Evolutionary conservation across 1,284 basidiomycete genomes (phyloP).

Genomic region (Apiotrichum domesticum): DNA sequence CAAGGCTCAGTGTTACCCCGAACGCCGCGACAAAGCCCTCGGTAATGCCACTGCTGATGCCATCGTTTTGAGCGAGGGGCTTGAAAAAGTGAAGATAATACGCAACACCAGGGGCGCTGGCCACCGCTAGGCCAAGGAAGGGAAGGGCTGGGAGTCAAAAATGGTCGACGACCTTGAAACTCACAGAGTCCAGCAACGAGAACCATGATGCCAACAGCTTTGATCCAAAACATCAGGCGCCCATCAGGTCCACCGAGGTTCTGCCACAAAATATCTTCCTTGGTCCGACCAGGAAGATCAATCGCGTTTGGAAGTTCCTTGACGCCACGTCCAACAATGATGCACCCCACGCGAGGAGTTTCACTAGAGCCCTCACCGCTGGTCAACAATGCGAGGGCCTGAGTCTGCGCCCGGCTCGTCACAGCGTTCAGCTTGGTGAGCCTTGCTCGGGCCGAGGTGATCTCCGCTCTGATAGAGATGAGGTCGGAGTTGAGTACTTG

Average conservation of each 20-base stretch:
- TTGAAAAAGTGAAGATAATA: constrained; percentile 63
- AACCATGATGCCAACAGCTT: constrained; percentile 52
- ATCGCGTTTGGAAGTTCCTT: constrained; percentile 59
- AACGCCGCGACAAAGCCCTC: constrained; percentile 63
- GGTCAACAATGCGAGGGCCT: constrained; percentile 29
- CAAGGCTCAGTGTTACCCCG: constrained; percentile 56
- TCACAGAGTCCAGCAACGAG: constrained; percentile 58
- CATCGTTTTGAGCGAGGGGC: constrained; percentile 52
- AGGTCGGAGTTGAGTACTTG: too few relatives aligned
- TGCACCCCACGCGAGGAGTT: constrained; percentile 69
- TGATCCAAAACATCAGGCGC: constrained; percentile 55
- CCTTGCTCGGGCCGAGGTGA: constrained; percentile 2
- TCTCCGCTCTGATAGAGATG: background rate
- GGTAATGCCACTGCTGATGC: constrained; percentile 57
- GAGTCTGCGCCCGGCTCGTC: constrained; percentile 59
- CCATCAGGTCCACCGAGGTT: constrained; percentile 60
- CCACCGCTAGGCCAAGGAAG: constrained; percentile 60
- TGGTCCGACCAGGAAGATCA: constrained; percentile 66
- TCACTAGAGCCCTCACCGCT: constrained; percentile 50
- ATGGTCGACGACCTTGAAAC: constrained; percentile 35
- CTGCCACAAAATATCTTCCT: constrained; percentile 73
- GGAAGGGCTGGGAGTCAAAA: constrained; percentile 55
- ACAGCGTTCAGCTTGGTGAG: constrained; percentile 56
- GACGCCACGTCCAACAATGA: constrained; percentile 65
- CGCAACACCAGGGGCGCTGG: constrained; percentile 60